These are phyloP conservation scores for Colletotrichum ledebouriae DNA, from an alignment of 2,329 filamentous ascomycete genomes.

Conservation along the genomic window DNA sequence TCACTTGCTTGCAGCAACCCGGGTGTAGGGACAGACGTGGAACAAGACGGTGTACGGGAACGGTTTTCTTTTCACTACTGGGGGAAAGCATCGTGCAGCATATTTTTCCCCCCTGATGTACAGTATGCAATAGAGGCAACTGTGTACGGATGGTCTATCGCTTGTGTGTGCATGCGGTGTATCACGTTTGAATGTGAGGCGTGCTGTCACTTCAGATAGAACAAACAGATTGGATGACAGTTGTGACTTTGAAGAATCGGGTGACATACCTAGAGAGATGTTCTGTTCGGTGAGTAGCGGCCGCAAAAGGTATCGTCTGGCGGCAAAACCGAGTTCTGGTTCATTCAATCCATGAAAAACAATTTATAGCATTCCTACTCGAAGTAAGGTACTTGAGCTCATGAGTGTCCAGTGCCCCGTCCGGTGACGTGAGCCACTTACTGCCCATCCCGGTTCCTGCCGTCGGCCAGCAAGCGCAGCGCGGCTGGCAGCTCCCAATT, in stretches of 20 bases:
- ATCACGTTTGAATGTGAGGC: conserved; percentile 11
- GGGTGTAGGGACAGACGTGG: conserved; percentile 41
- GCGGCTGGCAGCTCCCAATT: conserved; percentile 42
- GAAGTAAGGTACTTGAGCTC: conserved; percentile 9
- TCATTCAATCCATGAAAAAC: no score
- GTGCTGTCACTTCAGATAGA: conserved; percentile 2
- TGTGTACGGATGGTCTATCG: conserved; percentile 33
- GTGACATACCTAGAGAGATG: conserved; percentile 10
- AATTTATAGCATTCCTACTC: not conserved
- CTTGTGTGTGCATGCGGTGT: not conserved
- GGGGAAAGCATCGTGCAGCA: conserved; percentile 42
- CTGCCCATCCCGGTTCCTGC: conserved; percentile 43
- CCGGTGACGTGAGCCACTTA: conserved; percentile 34
- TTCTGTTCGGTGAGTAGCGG: not conserved
- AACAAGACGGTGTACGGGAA: conserved; percentile 42
- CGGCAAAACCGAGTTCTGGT: no score
- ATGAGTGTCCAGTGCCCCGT: not conserved
- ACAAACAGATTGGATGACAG: conserved; percentile 3
- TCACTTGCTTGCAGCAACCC: conserved; percentile 39
- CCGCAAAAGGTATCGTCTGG: no score
- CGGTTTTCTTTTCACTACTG: conserved; percentile 27
- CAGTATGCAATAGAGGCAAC: conserved; percentile 43
- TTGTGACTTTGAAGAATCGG: not conserved
- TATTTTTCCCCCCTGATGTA: conserved; percentile 37
- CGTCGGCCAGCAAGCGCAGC: conserved; percentile 31